Evolutionary conservation across 306 rosid genomes (phyloP).

Genomic region (Abrus precatorius): DNA sequence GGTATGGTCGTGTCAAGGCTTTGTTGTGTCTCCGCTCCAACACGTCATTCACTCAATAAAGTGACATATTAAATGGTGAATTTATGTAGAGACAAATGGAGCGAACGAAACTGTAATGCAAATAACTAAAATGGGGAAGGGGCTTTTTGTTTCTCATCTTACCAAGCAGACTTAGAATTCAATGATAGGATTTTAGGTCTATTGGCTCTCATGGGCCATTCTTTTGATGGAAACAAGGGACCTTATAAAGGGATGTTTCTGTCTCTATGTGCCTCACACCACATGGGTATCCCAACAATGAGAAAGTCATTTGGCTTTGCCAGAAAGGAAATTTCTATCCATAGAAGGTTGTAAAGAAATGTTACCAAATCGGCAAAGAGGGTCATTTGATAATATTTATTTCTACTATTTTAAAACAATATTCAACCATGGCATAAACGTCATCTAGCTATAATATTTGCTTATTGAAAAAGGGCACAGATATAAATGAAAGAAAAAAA

Average conservation of each 20-base stretch:
- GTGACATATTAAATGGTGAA: not conserved
- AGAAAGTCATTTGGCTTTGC: not conserved
- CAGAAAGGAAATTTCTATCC: not conserved
- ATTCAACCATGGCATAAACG: not conserved
- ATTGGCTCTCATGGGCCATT: constrained; percentile 22
- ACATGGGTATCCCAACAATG: constrained; percentile 19
- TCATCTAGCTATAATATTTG: not conserved
- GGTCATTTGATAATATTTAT: too few relatives aligned
- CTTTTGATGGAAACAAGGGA: not conserved
- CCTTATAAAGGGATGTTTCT: constrained; percentile 39
- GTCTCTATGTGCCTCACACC: constrained; percentile 27
- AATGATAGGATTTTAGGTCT: not conserved
- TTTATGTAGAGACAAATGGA: not conserved
- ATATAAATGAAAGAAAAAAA: not conserved
- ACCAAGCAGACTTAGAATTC: not conserved
- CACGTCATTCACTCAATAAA: not conserved
- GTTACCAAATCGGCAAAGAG: not conserved
- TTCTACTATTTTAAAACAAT: not conserved
- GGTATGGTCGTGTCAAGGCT: not conserved
- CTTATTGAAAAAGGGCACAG: not conserved
- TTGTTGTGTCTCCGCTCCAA: constrained; percentile 36
- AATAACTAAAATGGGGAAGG: too few relatives aligned
- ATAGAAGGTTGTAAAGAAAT: not conserved
- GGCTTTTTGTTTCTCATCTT: not conserved
- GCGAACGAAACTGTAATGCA: too few relatives aligned